These are phyloP conservation scores for Colletotrichum falcatum DNA, from an alignment of 2,329 filamentous ascomycete species.

Conservation along the genomic window DNA sequence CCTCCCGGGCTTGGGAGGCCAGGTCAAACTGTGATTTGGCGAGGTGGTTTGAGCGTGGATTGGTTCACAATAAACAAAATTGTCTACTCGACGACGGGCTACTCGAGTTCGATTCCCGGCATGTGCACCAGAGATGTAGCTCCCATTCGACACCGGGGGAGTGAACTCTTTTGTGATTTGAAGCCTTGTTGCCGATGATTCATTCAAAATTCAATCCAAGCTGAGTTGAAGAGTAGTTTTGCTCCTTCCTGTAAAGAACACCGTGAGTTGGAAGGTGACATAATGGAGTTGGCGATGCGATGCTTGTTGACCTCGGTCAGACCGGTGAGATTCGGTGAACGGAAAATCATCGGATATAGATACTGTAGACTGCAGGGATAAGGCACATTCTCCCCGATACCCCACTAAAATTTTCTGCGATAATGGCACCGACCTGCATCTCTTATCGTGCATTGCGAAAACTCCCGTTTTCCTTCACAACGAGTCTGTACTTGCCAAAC, in stretches of 20 bases:
- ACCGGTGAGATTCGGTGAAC: slow-evolving; percentile 1
- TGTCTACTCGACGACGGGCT: background rate
- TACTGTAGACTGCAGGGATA: slow-evolving; percentile 28
- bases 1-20: slow-evolving; percentile 14
- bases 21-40: slow-evolving; percentile 18
- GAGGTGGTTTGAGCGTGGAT: background rate
- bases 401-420: slow-evolving; percentile 41
- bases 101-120: slow-evolving; percentile 3
- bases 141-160: background rate
- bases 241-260: background rate
- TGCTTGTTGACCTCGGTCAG: background rate
- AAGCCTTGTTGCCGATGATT: background rate
- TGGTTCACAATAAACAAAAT: background rate
- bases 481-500: slow-evolving; percentile 24
- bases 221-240: background rate
- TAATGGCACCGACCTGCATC: slow-evolving; percentile 24
- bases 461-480: slow-evolving; percentile 25
- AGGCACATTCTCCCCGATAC: slow-evolving; percentile 16
- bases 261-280: background rate
- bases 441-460: slow-evolving; percentile 36
- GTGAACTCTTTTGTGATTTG: slow-evolving; percentile 4
- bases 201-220: background rate
- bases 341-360: slow-evolving; percentile 19
- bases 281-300: background rate
- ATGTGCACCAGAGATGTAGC: slow-evolving; percentile 1